Base-by-base conservation (phyloP, 176 grass and related monocot species). In the Dactylis glomerata region DNA sequence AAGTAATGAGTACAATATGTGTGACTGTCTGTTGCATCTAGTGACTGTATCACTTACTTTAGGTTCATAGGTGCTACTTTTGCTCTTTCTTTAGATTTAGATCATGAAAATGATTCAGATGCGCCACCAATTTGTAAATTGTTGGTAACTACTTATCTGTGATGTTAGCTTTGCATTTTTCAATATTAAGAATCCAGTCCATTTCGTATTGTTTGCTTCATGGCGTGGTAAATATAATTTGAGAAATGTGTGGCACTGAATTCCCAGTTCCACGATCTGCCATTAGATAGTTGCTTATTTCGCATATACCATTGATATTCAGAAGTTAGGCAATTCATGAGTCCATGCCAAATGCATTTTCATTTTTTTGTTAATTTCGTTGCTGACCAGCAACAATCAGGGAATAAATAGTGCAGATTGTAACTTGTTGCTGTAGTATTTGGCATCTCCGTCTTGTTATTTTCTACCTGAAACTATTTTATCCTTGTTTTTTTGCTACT, bases 31-130 rank as follows among this genome's bases (percentile, higher is more conserved):
- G 9, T 52, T 87, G 34, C 78, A 47, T 55, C 22, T 30, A 40
- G 36, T 32, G 41, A 73, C 56, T 73, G 20, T 36, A 75, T 66
- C 78, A 67, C 50, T 56, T 88, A 69, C 50, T 69, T 31, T 62
- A 69, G 71, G 46, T 45, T 57, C 70, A 36, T 46, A 69, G 32
- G 17, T 54, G 56, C 31, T 68, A 23, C 26, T 82, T 75, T 77
- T 69, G 79, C 27, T 22, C 37, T 73, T 32, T 41, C 65, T 27
- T 61, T 27, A 80, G 24, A 30, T 78, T 59, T 78, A 71, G 67
- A 78, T 50, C 24, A 69, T 80, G 75, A 64, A 70, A 67, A 74
- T 24, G 74, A 38, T 78, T 68, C 22, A 68, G 46, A 78, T 31
- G 47, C 34, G 78, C 24, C 57, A 31, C 33, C 24, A 30, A 42